These are phyloP conservation scores for Naganishia onofrii DNA, from an alignment of 768 basidiomycete species.

Conservation along the genomic window DNA sequence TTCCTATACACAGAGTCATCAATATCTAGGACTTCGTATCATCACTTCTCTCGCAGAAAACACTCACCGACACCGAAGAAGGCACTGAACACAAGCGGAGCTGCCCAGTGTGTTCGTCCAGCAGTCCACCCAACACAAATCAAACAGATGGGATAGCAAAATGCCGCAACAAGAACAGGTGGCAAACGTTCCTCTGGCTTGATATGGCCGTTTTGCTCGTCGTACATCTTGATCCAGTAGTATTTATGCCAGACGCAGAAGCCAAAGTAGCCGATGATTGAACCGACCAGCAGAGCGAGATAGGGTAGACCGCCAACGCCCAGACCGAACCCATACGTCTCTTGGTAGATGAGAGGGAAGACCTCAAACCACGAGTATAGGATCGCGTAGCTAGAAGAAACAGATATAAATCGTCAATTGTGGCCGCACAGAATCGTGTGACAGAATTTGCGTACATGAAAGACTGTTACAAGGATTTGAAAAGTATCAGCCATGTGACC, in stretches of 20 bases:
- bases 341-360: constrained; percentile 47
- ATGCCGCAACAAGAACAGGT: constrained; percentile 23
- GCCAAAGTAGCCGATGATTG: constrained; percentile 31
- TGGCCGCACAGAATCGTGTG: background rate
- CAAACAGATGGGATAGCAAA: constrained; percentile 37
- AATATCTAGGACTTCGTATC: background rate
- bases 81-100: constrained; percentile 32
- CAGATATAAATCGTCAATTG: background rate
- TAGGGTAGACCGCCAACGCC: constrained; percentile 39
- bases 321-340: constrained; percentile 39
- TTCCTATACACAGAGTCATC: background rate
- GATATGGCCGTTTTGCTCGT: constrained; percentile 31
- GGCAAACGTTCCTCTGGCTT: constrained; percentile 31
- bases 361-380: constrained; percentile 48
- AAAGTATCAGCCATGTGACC: background rate
- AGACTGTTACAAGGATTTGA: background rate
- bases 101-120: constrained; percentile 43
- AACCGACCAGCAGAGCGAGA: constrained; percentile 42
- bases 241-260: constrained; percentile 34
- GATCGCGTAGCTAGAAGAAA: constrained; percentile 23
- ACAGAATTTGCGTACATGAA: background rate
- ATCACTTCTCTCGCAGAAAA: background rate
- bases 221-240: constrained; percentile 22
- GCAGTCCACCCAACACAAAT: constrained; percentile 49
- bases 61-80: constrained; percentile 38